Evolutionary conservation across 2,329 filamentous ascomycete species (phyloP), one percentile per base, ranked within the genome.

Genomic region (Diaporthe australafricana): DNA sequence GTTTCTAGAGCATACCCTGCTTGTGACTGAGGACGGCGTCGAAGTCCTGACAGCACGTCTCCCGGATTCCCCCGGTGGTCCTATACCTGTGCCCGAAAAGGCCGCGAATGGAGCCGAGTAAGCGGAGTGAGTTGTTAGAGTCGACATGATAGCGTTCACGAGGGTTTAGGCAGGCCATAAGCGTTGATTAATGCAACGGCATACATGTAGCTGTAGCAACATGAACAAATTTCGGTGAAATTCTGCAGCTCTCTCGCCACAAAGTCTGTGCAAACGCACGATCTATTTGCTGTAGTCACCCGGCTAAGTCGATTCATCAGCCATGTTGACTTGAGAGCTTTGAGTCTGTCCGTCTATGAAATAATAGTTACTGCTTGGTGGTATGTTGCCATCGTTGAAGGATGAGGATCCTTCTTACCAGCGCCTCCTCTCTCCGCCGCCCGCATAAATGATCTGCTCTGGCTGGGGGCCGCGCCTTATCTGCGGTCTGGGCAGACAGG

Each of bases 21-120:
- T 97, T 12, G 94, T 97, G 3, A 97, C 94, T 0, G 93, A 95
- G 79, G 91, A 92, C 70, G 94, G 94, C 2, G 92, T 95, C 8
- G 94, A 97, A 82, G 86, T 97, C 62, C 82, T 97, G 79, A 97
- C 94, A 1, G 94, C 93, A 27, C 88, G 93, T 74, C 83, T 90
- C 68, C 86, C 89, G 32, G 87, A 91, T 78, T 96, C 93, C 22
- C 94, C 94, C 0, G 94, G 94, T 71, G 94, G 94, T 0, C 88
- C 93, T 4, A 82, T 94, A 60, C 85, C 90, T 4, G 90, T 92
- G 83, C 90, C 81, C 47, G 78, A 74, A 57, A 40, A 48, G 42
- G 70, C 53, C n/a, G 27, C 67, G 20, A 69, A 69, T 32, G 67
- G 67, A 40, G 47, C 53, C 2, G 67, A 69, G 60, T 65, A 65